These are phyloP conservation scores for Citrus unshiu DNA, from an alignment of 345 rosid genomes.

Conservation along the genomic window DNA sequence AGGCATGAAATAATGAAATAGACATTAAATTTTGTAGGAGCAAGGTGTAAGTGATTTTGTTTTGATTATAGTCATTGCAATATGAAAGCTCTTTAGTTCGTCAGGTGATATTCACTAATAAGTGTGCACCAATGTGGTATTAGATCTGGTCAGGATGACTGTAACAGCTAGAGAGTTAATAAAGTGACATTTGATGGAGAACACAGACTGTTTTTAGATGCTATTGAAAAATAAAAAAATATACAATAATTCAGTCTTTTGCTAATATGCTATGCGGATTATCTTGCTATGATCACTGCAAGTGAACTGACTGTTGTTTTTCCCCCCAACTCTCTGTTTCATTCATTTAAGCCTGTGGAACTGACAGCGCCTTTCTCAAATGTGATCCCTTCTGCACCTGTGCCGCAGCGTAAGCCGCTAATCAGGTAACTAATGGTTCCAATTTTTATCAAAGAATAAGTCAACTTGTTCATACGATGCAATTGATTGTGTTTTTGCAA, in stretches of 20 bases:
- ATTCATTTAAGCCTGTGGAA: conserved; percentile 47
- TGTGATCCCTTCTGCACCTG: conserved; percentile 36
- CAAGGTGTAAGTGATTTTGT: neutral
- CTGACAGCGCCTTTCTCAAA: conserved; percentile 31
- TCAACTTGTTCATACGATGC: neutral
- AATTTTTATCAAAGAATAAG: neutral
- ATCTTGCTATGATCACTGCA: neutral
- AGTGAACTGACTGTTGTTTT: neutral
- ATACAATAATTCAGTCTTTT: neutral
- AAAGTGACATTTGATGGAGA: neutral
- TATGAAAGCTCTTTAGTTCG: neutral
- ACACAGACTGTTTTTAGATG: neutral
- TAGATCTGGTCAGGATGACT: neutral
- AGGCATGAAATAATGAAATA: neutral
- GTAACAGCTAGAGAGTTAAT: neutral
- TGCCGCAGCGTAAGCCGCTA: conserved; percentile 58
- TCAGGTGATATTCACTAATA: neutral
- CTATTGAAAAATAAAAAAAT: neutral
- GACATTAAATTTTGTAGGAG: neutral
- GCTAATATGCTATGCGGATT: neutral
- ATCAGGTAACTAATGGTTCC: conserved; percentile 48
- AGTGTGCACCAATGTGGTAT: neutral
- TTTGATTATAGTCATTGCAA: neutral
- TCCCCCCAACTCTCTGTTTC: conserved; percentile 6
- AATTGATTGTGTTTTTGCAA: neutral